phyloP scores from a whole-genome alignment of 2,329 filamentous ascomycete species.

The Passalora sequoiae region DNA sequence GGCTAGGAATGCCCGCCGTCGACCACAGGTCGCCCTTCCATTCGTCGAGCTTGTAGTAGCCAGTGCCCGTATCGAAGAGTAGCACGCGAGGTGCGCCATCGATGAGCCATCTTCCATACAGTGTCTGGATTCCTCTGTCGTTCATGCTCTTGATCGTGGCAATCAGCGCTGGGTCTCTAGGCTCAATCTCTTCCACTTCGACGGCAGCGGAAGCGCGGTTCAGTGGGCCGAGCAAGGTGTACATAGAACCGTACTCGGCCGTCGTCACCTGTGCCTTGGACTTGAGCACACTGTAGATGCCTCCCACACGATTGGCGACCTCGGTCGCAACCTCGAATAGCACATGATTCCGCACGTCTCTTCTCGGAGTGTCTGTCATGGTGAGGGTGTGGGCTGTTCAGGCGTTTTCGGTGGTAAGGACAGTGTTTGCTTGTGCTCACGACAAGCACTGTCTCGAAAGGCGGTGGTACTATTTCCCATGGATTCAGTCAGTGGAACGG shows the following conservation, averaged over 20 bases:
- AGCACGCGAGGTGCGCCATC: slow-evolving; percentile 91
- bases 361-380: slow-evolving; percentile 37
- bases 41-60: slow-evolving; percentile 84
- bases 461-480: too few relatives aligned
- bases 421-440: too few relatives aligned
- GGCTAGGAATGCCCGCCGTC: slow-evolving; percentile 85
- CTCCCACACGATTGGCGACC: slow-evolving; percentile 94
- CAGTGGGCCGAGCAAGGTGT: slow-evolving; percentile 89
- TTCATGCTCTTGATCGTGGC: slow-evolving; percentile 88
- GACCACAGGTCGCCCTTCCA: slow-evolving; percentile 98
- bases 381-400: slow-evolving; percentile 12
- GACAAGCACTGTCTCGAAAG: too few relatives aligned
- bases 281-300: slow-evolving; percentile 98
- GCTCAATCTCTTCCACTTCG: slow-evolving; percentile 89
- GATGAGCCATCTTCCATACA: slow-evolving; percentile 96
- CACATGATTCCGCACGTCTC: slow-evolving; percentile 89
- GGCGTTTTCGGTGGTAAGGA: too few relatives aligned
- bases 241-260: slow-evolving; percentile 95
- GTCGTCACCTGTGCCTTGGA: slow-evolving; percentile 97
- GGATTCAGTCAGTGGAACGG: too few relatives aligned
- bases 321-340: slow-evolving; percentile 97
- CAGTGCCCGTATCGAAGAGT: slow-evolving; percentile 90
- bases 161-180: slow-evolving; percentile 70
- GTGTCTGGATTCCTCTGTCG: slow-evolving; percentile 78
- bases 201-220: slow-evolving; percentile 93